Evolutionary conservation across 2,329 filamentous ascomycete genomes (phyloP).

Genomic region (Parastagonospora avenae): DNA sequence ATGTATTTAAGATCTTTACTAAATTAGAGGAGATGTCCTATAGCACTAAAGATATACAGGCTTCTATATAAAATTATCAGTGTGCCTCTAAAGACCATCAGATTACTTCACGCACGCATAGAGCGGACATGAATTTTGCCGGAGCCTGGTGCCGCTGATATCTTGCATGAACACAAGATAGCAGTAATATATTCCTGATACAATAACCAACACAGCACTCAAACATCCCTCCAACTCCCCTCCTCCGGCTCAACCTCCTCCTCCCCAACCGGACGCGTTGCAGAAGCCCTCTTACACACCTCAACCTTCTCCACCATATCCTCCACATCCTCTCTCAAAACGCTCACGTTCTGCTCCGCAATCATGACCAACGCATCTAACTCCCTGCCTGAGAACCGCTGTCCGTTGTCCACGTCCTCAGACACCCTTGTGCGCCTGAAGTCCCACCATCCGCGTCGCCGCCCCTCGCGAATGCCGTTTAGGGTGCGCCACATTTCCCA

Average conservation of each 20-base stretch:
- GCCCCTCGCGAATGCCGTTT: constrained; percentile 4
- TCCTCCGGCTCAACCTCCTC: not conserved
- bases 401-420: not conserved
- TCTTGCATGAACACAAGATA: too few species aligned
- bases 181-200: not conserved
- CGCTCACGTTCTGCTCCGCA: constrained; percentile 21
- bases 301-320: constrained; percentile 19
- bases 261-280: not conserved
- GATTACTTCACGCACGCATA: too few species aligned
- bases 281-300: constrained; percentile 2
- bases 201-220: not conserved
- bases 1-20: too few species aligned
- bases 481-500: constrained; percentile 17
- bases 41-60: too few species aligned
- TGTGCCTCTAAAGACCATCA: too few species aligned
- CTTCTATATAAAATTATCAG: too few species aligned
- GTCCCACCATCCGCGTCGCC: not conserved
- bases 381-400: constrained; percentile 10
- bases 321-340: constrained; percentile 23
- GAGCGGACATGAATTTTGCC: too few species aligned
- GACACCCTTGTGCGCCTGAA: not conserved
- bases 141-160: too few species aligned
- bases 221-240: constrained; percentile 6
- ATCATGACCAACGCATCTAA: constrained; percentile 14
- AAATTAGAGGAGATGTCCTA: too few species aligned